Evolutionary conservation across 257 asterid species (phyloP).

Genomic region (Solanum commersonii): DNA sequence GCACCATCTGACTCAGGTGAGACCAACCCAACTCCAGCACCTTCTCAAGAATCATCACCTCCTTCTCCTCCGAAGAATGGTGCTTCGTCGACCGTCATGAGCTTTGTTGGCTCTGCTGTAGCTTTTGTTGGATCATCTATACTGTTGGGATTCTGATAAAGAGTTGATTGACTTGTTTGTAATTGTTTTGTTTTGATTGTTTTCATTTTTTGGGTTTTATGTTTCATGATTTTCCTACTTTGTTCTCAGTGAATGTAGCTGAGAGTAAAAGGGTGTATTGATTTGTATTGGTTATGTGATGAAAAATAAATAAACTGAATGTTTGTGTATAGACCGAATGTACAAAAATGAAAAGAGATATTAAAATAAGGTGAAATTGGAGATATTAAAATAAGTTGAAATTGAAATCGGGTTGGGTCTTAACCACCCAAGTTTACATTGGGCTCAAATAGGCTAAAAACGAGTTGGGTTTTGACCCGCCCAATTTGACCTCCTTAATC

Average conservation of each 20-base stretch:
- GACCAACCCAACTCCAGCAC: conserved; percentile 35
- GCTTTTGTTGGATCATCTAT: conserved; percentile 33
- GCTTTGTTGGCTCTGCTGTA: conserved; percentile 27
- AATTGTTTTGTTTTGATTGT: neutral
- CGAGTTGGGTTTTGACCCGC: no score
- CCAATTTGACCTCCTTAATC: no score
- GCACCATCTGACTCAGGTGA: conserved; percentile 18
- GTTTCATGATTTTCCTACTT: conserved; percentile 7
- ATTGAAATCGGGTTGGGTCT: no score
- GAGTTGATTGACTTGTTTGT: conserved; percentile 5
- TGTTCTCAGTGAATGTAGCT: conserved; percentile 1
- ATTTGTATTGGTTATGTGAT: conserved; percentile 13
- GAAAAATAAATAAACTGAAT: conserved; percentile 26
- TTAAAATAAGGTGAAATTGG: no score
- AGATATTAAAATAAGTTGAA: no score
- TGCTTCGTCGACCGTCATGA: conserved; percentile 12
- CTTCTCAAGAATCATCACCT: conserved; percentile 41
- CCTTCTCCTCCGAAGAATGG: conserved; percentile 27
- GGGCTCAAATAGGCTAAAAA: no score
- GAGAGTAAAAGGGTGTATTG: conserved; percentile 1
- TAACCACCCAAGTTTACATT: no score
- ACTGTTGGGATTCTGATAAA: conserved; percentile 24
- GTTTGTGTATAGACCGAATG: conserved; percentile 4
- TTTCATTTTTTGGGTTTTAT: neutral
- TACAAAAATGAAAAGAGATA: conserved; percentile 7